Evolutionary conservation across 805 yeast genomes (phyloP).

Genomic region (Candida methanosorbosa): DNA sequence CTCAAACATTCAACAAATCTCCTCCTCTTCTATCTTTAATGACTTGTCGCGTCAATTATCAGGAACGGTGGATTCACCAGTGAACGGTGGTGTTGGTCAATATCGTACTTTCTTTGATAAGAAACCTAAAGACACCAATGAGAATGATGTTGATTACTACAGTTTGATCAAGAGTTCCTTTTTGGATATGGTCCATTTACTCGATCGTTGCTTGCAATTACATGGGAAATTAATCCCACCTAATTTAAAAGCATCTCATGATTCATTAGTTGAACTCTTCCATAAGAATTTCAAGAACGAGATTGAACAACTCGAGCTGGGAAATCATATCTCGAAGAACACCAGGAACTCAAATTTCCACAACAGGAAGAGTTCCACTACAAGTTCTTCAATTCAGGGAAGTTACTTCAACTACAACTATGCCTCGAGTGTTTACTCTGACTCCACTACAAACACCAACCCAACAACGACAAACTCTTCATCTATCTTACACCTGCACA

Average conservation of each 20-base stretch:
- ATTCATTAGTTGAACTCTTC: conserved; percentile 54
- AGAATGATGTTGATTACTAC: conserved; percentile 6
- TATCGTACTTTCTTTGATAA: conserved; percentile 60
- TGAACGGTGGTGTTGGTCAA: conserved; percentile 86
- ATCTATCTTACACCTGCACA: too few species aligned
- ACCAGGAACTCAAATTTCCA: not conserved
- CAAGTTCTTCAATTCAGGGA: not conserved
- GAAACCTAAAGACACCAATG: conserved; percentile 20
- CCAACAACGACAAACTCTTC: conserved; percentile 1
- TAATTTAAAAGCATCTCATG: conserved; percentile 53
- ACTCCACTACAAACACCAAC: not conserved
- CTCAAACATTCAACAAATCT: conserved; percentile 14
- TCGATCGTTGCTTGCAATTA: conserved; percentile 56
- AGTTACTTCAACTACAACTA: not conserved
- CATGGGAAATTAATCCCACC: conserved; percentile 60
- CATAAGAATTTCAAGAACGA: conserved; percentile 62
- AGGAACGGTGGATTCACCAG: conserved; percentile 89
- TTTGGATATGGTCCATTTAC: conserved; percentile 56
- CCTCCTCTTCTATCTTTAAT: conserved; percentile 36
- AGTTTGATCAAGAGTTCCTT: conserved; percentile 39
- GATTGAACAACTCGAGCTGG: conserved; percentile 29
- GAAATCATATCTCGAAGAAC: not conserved
- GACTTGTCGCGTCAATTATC: conserved; percentile 64
- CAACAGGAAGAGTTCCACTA: not conserved
- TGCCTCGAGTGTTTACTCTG: conserved; percentile 4